phyloP scores from a whole-genome alignment of 768 basidiomycete genomes.

The Phlebiopsis flavidoalba region DNA sequence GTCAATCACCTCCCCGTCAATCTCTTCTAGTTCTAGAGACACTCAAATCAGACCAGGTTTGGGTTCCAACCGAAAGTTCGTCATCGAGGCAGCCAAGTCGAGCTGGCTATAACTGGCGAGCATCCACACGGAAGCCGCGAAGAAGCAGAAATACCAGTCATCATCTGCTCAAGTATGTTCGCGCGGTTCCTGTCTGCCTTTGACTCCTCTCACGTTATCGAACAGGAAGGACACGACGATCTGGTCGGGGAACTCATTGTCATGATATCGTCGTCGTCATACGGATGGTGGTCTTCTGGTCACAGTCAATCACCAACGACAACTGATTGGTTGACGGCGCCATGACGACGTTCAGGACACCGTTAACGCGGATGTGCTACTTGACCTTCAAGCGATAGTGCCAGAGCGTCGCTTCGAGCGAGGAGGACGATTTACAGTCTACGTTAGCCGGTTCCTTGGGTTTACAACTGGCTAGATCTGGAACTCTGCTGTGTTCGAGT shows the following conservation, averaged over 20 bases:
- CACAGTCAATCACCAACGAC: neutral
- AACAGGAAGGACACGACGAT: neutral
- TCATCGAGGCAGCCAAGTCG: neutral
- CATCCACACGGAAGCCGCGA: neutral
- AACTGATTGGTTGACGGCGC: neutral
- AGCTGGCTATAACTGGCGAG: neutral
- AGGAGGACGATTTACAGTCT: neutral
- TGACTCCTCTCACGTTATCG: neutral
- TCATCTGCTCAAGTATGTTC: neutral
- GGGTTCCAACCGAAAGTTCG: neutral
- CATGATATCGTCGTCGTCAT: neutral
- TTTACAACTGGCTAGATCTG: neutral
- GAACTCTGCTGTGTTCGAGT: neutral
- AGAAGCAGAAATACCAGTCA: neutral
- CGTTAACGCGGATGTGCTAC: neutral
- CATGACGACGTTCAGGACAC: neutral
- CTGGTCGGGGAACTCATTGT: neutral
- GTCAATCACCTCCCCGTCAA: too few relatives aligned
- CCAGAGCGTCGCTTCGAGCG: neutral
- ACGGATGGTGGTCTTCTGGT: neutral
- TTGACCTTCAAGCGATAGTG: neutral
- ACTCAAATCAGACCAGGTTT: too few relatives aligned
- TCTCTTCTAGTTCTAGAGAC: too few relatives aligned
- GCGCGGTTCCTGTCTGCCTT: neutral
- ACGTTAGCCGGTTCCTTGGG: neutral